These are phyloP conservation scores for Citrus unshiu DNA, from an alignment of 345 rosid species.

Conservation along the genomic window DNA sequence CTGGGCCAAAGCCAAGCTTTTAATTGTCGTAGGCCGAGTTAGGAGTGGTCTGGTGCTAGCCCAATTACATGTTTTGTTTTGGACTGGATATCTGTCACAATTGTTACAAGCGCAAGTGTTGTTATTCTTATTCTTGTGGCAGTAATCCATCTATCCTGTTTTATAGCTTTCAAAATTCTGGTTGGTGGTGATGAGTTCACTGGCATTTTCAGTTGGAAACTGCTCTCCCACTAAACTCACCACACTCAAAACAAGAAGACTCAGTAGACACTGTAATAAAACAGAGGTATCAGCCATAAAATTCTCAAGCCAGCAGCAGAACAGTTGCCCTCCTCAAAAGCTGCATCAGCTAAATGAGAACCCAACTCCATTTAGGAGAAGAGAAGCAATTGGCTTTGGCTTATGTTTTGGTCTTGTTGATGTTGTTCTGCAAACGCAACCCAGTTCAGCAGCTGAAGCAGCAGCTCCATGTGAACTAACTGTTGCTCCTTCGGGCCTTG, in stretches of 20 bases:
- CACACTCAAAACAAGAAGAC: conserved; percentile 11
- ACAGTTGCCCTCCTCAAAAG: not conserved
- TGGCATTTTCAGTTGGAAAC: conserved; percentile 40
- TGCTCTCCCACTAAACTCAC: conserved; percentile 25
- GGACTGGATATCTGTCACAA: not conserved
- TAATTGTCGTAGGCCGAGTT: not conserved
- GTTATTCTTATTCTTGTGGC: not conserved
- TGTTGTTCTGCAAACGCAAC: conserved; percentile 23
- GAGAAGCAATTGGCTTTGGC: conserved; percentile 56
- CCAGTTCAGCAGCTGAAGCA: conserved; percentile 36
- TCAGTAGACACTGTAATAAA: conserved; percentile 5
- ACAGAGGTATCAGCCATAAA: conserved; percentile 15
- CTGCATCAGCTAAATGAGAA: conserved; percentile 15
- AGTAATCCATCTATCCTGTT: not conserved
- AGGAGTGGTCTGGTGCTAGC: not conserved
- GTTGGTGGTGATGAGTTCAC: conserved; percentile 44
- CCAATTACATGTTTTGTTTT: not conserved
- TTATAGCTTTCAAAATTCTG: conserved; percentile 10
- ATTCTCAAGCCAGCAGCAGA: conserved; percentile 11
- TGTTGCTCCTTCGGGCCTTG: conserved; percentile 82
- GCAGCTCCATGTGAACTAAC: conserved; percentile 55
- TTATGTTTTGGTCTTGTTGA: conserved; percentile 31
- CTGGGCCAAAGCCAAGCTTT: not conserved
- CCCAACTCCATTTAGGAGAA: conserved; percentile 37
- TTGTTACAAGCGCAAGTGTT: no score